Conservation (phyloP, 2,329 filamentous ascomycete species). For the Alternaria triticina region DNA sequence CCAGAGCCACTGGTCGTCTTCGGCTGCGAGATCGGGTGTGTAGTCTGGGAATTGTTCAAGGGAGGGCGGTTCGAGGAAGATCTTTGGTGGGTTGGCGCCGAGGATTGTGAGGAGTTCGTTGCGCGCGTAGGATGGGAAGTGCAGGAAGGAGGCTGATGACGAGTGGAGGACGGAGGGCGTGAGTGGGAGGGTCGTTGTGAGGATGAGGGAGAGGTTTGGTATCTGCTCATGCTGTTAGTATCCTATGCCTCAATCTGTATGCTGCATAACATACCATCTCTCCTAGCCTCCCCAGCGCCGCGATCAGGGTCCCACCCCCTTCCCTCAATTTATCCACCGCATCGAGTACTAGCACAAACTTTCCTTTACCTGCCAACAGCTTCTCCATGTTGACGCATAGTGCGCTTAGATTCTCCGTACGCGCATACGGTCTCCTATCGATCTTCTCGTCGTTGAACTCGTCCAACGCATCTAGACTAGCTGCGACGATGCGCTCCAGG, state of each 20-base stretch:
- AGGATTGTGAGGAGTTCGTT: conserved; percentile 80
- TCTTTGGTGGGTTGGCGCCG: conserved; percentile 55
- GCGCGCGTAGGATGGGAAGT: conserved; percentile 85
- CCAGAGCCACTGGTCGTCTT: conserved; percentile 75
- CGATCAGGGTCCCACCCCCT: conserved; percentile 76
- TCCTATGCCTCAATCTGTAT: accelerated
- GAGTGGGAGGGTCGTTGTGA: conserved; percentile 76
- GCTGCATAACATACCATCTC: conserved; percentile 66
- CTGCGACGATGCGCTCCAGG: conserved; percentile 71
- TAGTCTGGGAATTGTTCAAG: conserved; percentile 54
- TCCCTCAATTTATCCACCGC: conserved; percentile 86
- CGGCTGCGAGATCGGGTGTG: conserved; percentile 53
- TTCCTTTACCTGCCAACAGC: conserved; percentile 62
- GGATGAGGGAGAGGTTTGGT: conserved; percentile 75
- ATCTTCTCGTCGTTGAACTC: conserved; percentile 49
- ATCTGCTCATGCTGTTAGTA: conserved; percentile 61
- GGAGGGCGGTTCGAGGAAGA: conserved; percentile 50
- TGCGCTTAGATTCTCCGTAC: conserved; percentile 82
- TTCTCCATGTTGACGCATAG: conserved; percentile 74
- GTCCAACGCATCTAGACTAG: conserved; percentile 51
- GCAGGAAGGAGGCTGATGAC: conserved; percentile 74
- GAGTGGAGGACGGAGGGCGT: conserved; percentile 70
- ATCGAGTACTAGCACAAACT: conserved; percentile 86
- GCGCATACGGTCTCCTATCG: conserved; percentile 57
- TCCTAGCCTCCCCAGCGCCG: conserved; percentile 80